These are phyloP conservation scores for Saccharomycopsis malanga DNA, from an alignment of 805 yeast species.

Conservation along the genomic window DNA sequence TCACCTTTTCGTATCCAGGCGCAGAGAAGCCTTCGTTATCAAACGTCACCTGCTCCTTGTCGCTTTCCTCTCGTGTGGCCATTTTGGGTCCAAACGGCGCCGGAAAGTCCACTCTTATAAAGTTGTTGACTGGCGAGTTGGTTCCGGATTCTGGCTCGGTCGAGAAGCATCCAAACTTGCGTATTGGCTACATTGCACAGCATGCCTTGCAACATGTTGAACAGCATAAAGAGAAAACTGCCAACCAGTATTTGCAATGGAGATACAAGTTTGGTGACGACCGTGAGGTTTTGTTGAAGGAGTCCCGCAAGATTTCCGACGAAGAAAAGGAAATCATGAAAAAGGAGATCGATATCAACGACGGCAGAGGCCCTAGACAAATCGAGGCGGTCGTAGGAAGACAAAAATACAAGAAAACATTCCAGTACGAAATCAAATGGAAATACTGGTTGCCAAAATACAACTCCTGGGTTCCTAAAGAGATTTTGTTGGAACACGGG, in stretches of 20 bases:
- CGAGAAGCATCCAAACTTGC: slow-evolving; percentile 95
- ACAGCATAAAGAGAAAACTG: slow-evolving; percentile 94
- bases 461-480: slow-evolving; percentile 91
- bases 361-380: slow-evolving; percentile 82
- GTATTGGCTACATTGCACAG: slow-evolving; percentile 98
- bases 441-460: slow-evolving; percentile 82
- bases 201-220: slow-evolving; percentile 97
- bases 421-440: slow-evolving; percentile 98
- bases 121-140: slow-evolving; percentile 86
- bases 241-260: slow-evolving; percentile 98
- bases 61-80: slow-evolving; percentile 95
- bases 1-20: slow-evolving; percentile 87
- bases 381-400: slow-evolving; percentile 96
- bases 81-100: slow-evolving; percentile 98
- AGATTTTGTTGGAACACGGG: slow-evolving; percentile 71
- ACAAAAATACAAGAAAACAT: slow-evolving; percentile 90
- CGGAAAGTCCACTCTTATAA: slow-evolving; percentile 94
- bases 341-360: slow-evolving; percentile 71
- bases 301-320: slow-evolving; percentile 78
- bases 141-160: slow-evolving; percentile 83
- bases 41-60: slow-evolving; percentile 81
- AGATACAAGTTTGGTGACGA: slow-evolving; percentile 97
- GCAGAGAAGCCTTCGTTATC: slow-evolving; percentile 73
- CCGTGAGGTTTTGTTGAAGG: slow-evolving; percentile 91
- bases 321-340: slow-evolving; percentile 72